These are phyloP conservation scores for Thermomucor indicae-seudaticae DNA, from an alignment of 371 early-diverging fungal species.

Conservation along the genomic window DNA sequence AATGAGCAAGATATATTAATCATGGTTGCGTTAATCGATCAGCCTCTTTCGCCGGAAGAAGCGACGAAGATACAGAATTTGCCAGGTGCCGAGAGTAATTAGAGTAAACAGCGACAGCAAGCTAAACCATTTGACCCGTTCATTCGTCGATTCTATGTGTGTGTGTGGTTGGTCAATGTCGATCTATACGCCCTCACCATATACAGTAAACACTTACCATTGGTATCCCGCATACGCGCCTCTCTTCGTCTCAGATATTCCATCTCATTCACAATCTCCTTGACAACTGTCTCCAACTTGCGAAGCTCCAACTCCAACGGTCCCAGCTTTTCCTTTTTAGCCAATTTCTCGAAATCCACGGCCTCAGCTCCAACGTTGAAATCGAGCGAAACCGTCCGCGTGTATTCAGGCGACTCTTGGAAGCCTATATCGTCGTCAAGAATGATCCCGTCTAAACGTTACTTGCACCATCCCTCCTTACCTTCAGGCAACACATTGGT, in stretches of 20 bases:
- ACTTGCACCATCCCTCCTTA: conserved; percentile 12
- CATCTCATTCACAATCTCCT: conserved; percentile 78
- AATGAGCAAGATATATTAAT: neutral
- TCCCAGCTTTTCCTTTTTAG: conserved; percentile 72
- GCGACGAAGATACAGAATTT: conserved; percentile 68
- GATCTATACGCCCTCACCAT: neutral
- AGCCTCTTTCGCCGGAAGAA: conserved; percentile 84
- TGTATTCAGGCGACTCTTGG: conserved; percentile 49
- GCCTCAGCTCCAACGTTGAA: conserved; percentile 89
- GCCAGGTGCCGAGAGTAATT: conserved; percentile 69
- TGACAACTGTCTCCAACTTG: conserved; percentile 70
- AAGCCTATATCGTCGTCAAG: conserved; percentile 48
- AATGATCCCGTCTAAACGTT: neutral
- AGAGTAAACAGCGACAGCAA: conserved; percentile 61
- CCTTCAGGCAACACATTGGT: conserved; percentile 74
- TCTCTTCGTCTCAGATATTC: conserved; percentile 77
- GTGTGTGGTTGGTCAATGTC: neutral
- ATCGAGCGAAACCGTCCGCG: conserved; percentile 65
- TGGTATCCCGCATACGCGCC: conserved; percentile 79
- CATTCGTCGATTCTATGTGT: conserved; percentile 76
- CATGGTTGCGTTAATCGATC: conserved; percentile 42
- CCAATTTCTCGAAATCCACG: conserved; percentile 62
- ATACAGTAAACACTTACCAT: conserved; percentile 54
- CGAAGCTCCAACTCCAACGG: conserved; percentile 89
- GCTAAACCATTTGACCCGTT: conserved; percentile 74